Evolutionary conservation across 1,139 yeast genomes (phyloP), one percentile per base, ranked within the genome.

Genomic region (Hyphopichia buzzinii): DNA sequence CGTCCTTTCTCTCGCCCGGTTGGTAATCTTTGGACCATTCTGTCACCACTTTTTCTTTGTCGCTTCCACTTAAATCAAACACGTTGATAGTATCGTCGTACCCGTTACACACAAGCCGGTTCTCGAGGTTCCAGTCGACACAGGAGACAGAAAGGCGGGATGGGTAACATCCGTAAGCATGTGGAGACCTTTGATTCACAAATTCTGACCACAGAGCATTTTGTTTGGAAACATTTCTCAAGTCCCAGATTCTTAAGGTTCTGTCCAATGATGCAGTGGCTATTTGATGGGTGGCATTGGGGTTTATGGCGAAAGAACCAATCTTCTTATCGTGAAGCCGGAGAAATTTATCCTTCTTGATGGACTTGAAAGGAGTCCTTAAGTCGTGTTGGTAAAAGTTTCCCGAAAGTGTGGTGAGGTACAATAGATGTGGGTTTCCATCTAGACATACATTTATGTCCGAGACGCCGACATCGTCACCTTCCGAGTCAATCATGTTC

Each of bases 221-320:
- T 4, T 61, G 54, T n/a, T 65, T 62, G 17, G 43, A 46, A 3
- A 70, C 52, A 35, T 72, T 75, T 38, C 97, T 65, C 29, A 89
- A 59, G 57, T 92, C 98, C 97, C 96, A 92, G 1, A 92, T 58
- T 43, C 85, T 76, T 57, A 92, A 55, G 0, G 92, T 76, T 46
- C 97, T 67, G 54, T 92, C 98, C 34, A 92, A 68, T 0, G 97
- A 89, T 0, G 90, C 95, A 0, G 96, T 83, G 3, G 92, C 94
- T 3, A 89, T 71, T 45, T 84, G 85, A 42, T 76, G 64, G 1
- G 61, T 52, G 3, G 45, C 42, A 28, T 67, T 62, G 1, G 97
- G 97, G 49, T 87, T 88, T 16, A 87, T 74, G 1, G 84, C 58
- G 57, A 92, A 85, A 1, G 94, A 88, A 0, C 97, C 97, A 39